Evolutionary conservation across 768 basidiomycete genomes (phyloP).

Genomic region (Boletus rubropictus): DNA sequence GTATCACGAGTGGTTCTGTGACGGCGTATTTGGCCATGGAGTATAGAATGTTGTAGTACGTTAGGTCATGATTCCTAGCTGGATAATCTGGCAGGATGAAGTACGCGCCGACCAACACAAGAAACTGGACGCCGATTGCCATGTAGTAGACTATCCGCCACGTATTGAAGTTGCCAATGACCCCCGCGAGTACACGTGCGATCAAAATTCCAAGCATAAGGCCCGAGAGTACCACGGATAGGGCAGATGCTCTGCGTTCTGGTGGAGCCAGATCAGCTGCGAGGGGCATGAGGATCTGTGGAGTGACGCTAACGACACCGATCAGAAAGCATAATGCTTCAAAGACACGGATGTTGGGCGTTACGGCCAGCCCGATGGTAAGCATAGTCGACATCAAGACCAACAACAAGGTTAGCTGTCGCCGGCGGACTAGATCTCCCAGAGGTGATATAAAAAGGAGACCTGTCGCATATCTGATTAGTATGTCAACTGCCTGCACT

Average conservation of each 20-base stretch:
- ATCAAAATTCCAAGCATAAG: constrained; percentile 68
- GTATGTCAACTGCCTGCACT: not conserved
- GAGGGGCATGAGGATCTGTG: constrained; percentile 68
- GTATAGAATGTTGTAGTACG: constrained; percentile 62
- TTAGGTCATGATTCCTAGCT: constrained; percentile 58
- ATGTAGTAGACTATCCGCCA: constrained; percentile 79
- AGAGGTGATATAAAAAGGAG: constrained; percentile 73
- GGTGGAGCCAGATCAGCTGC: constrained; percentile 81
- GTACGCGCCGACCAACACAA: constrained; percentile 56
- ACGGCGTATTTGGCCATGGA: constrained; percentile 73
- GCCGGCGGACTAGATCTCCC: constrained; percentile 75
- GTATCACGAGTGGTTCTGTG: constrained; percentile 76
- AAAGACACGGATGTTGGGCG: constrained; percentile 52
- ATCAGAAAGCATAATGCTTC: constrained; percentile 66
- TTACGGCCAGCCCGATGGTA: constrained; percentile 67
- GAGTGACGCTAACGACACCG: constrained; percentile 64
- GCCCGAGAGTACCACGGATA: constrained; percentile 67
- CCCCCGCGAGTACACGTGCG: constrained; percentile 68
- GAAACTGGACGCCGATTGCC: constrained; percentile 62
- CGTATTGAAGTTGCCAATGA: constrained; percentile 64
- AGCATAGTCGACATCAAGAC: constrained; percentile 50
- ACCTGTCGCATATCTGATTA: constrained; percentile 59
- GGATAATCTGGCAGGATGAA: constrained; percentile 78
- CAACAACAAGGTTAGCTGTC: constrained; percentile 61
- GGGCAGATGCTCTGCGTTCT: constrained; percentile 62